Conservation (phyloP, 495 filamentous ascomycete species). For the Penicillium mononematosum region DNA sequence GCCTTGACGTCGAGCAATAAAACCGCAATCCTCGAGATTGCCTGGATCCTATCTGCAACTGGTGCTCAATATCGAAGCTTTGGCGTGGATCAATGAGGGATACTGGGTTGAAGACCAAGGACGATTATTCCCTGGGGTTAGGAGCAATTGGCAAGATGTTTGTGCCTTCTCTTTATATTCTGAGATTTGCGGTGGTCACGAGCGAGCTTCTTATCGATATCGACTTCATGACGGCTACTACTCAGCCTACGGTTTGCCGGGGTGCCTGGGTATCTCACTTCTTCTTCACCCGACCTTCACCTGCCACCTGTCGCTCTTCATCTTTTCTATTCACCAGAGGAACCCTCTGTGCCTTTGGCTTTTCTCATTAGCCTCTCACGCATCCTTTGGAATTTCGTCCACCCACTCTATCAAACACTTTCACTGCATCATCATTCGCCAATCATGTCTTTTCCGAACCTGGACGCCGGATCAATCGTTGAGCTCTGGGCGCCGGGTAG, state of each 20-base stretch:
- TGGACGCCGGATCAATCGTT: neutral
- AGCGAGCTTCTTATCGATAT: neutral
- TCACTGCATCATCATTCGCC: neutral
- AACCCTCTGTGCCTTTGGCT: too few species aligned
- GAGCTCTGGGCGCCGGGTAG: neutral
- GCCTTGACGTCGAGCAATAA: neutral
- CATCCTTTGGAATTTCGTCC: neutral
- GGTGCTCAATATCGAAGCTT: neutral
- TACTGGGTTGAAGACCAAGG: neutral
- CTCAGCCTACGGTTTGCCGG: neutral
- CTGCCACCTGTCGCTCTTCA: neutral
- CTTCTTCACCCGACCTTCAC: neutral
- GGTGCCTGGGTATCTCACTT: neutral
- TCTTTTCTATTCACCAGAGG: neutral
- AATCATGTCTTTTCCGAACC: neutral
- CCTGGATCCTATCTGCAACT: neutral
- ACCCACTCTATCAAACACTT: neutral
- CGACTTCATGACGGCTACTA: neutral
- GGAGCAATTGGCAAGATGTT: neutral
- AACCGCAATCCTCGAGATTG: neutral
- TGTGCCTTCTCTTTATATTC: neutral
- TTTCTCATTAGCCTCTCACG: neutral
- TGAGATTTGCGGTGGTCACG: neutral
- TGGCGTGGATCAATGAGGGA: too few species aligned
- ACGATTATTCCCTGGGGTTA: too few species aligned